Evolutionary conservation across 805 yeast species (phyloP).

Genomic region (Saccharomycopsis fermentans): DNA sequence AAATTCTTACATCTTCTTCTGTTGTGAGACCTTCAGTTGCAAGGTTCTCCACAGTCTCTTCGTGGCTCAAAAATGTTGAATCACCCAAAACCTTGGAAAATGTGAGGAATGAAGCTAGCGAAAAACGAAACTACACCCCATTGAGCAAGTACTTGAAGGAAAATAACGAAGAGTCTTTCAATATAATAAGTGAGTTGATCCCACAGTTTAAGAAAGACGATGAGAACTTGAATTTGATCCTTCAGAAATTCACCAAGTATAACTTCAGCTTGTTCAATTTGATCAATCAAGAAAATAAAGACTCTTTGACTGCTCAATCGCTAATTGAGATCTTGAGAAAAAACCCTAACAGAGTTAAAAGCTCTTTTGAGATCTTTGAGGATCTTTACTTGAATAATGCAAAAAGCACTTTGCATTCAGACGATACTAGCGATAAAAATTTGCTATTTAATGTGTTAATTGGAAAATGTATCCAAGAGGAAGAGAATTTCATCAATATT

Average conservation of each 20-base stretch:
- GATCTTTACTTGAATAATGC: constrained; percentile 4
- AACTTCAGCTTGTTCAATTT: neutral
- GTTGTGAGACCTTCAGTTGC: neutral
- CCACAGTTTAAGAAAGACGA: neutral
- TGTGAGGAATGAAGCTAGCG: neutral
- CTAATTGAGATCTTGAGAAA: constrained; percentile 23
- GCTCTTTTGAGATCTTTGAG: constrained; percentile 26
- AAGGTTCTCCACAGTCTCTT: too few relatives aligned
- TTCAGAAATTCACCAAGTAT: neutral
- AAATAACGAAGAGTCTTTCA: neutral
- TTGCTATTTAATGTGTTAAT: neutral
- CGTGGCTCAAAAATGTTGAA: neutral
- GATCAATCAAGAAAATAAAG: neutral
- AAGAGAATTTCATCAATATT: neutral
- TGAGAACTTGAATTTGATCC: neutral
- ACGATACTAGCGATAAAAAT: neutral
- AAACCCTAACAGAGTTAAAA: constrained; percentile 29
- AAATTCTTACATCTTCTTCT: neutral
- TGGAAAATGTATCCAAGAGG: neutral
- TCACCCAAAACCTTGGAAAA: neutral
- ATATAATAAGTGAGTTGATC: neutral
- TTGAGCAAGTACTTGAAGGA: neutral
- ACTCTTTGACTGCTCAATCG: constrained; percentile 9
- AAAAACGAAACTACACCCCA: neutral
- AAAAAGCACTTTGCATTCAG: neutral